Evolutionary conservation across 2,329 filamentous ascomycete species (phyloP), one percentile per base, ranked within the genome.

Genomic region (Ophiostoma sp.): DNA sequence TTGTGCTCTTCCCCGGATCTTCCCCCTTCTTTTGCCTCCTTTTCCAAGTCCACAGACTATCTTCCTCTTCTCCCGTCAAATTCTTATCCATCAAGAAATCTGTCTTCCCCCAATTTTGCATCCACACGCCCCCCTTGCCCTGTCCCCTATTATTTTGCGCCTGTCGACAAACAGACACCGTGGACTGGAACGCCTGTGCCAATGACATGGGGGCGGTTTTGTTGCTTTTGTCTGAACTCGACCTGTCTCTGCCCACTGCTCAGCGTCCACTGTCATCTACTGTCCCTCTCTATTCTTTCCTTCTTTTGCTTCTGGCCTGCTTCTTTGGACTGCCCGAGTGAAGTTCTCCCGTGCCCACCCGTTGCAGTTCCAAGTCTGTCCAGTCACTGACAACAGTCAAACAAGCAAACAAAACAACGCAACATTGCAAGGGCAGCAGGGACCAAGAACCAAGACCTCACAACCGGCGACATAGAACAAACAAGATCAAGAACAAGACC

Each of bases 31-130:
- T 50, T 15, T 61, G 8, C 25, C 61, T 36, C 36, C 25, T 36
- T 42, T 22, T n/a, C 50, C 42, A 48, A 31, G 28, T 45, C 36
- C n/a, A 22, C 19, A 9, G 3, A 19, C 19, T 9, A 15, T 28
- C 39, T 70, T 15, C 50, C 50, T 3, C 31, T 70, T 42, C n/a
- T 39, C 25, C 69, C 28, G 55, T 61, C 52, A 48, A 68, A 50
- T 33, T 68, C 39, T 25, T 68, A 39, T 42, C 28, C 36, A 42
- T 45, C 36, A 25, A 19, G 9, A 3, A 48, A 19, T 61, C 28
- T 31, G 8, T 33, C 25, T n/a, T 22, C 25, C 15, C 28, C 45
- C 45, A 36, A 36, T 22, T 15, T 69, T 68, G 36, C n/a, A 66
- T 17, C 36, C 63, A 50, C 66, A 36, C 66, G 11, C 42, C 25